phyloP scores from a whole-genome alignment of 176 grass and related monocot species.

The Raddia guianensis region DNA sequence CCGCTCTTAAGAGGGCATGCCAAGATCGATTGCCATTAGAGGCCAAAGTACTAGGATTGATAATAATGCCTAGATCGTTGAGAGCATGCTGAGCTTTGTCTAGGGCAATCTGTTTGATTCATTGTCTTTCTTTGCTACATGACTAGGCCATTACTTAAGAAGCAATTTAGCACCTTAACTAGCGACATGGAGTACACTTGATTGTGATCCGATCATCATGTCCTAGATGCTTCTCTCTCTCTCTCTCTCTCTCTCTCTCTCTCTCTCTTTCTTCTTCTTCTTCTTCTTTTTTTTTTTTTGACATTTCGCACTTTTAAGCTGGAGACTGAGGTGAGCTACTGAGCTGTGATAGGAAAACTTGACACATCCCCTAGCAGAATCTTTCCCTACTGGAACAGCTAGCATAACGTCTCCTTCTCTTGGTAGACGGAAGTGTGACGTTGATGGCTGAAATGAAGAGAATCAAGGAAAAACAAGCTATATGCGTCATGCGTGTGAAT shows the following conservation, averaged over 20 bases:
- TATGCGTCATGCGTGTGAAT: slow-evolving; percentile 27
- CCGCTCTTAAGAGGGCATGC: slow-evolving; percentile 13
- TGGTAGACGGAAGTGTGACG: slow-evolving; percentile 16
- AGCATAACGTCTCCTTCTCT: not conserved
- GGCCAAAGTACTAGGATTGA: slow-evolving; percentile 14
- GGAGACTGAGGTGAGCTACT: not conserved
- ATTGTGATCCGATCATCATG: not conserved
- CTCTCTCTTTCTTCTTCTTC: too few species aligned
- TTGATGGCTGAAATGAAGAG: slow-evolving; percentile 36
- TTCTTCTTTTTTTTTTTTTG: not conserved
- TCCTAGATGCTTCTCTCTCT: not conserved
- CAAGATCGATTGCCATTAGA: slow-evolving; percentile 8
- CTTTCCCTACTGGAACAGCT: slow-evolving; percentile 19
- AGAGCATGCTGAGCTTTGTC: slow-evolving; percentile 41
- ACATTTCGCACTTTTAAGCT: slow-evolving; percentile 6
- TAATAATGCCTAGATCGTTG: slow-evolving; percentile 27
- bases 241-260: too few species aligned
- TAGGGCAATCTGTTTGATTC: slow-evolving; percentile 7
- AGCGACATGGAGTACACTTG: not conserved
- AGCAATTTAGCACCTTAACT: not conserved
- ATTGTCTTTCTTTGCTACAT: not conserved
- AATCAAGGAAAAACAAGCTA: slow-evolving; percentile 17
- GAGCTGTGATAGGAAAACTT: not conserved
- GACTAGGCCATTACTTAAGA: slow-evolving; percentile 1
- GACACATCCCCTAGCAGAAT: slow-evolving; percentile 32